These are phyloP conservation scores for Clarireedia paspali DNA, from an alignment of 2,329 filamentous ascomycete species.

Conservation along the genomic window DNA sequence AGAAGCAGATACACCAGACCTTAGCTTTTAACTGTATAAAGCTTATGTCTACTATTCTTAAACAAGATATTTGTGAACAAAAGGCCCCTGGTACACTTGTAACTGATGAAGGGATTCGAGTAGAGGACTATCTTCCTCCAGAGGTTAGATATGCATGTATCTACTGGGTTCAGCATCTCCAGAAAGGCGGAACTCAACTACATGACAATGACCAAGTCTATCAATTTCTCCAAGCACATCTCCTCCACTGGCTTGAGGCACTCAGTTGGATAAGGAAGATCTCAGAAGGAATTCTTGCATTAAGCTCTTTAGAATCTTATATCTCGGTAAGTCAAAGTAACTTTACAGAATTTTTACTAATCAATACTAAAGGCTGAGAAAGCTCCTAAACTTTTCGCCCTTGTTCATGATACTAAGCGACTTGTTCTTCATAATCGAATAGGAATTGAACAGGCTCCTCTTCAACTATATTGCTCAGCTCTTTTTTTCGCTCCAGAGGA, in stretches of 20 bases:
- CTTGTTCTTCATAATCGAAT: not conserved
- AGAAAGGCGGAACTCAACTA: constrained; percentile 18
- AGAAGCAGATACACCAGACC: constrained; percentile 26
- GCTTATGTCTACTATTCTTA: constrained; percentile 29
- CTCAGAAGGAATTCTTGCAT: constrained; percentile 11
- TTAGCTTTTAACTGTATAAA: constrained; percentile 31
- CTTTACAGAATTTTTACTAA: not conserved
- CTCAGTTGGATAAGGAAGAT: constrained; percentile 19
- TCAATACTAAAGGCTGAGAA: too few relatives aligned
- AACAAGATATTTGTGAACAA: constrained; percentile 31
- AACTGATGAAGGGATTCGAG: constrained; percentile 28
- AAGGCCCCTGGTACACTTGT: constrained; percentile 20
- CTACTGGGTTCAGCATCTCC: constrained; percentile 15
- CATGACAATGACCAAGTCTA: constrained; percentile 28
- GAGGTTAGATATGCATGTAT: constrained; percentile 26
- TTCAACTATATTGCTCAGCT: constrained; percentile 30
- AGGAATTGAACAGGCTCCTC: constrained; percentile 12
- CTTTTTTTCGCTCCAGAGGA: constrained; percentile 27
- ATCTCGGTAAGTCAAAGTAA: not conserved
- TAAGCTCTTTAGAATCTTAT: constrained; percentile 5
- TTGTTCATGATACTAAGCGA: not conserved
- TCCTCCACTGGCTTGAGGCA: constrained; percentile 23
- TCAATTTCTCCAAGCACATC: constrained; percentile 31
- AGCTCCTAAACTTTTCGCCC: too few relatives aligned
- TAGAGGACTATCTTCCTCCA: constrained; percentile 20